These are phyloP conservation scores for Clathrospora elynae DNA, from an alignment of 2,329 filamentous ascomycete genomes.

Conservation along the genomic window DNA sequence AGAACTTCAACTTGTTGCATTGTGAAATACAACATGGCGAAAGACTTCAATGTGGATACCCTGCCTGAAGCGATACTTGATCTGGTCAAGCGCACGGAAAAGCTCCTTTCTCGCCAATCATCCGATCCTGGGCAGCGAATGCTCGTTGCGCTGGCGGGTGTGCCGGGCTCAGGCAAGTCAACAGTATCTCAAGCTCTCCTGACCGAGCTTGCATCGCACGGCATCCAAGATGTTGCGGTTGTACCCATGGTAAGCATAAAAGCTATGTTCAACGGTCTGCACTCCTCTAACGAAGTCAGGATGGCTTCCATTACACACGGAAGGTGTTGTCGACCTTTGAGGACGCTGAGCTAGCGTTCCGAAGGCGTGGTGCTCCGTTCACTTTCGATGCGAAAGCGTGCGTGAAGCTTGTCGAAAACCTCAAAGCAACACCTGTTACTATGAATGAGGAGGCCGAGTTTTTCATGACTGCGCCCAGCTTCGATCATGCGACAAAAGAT, in stretches of 20 bases:
- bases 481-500: conserved; percentile 35
- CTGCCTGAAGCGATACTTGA: conserved; percentile 21
- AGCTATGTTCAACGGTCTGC: background rate
- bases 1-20: background rate
- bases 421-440: conserved; percentile 27
- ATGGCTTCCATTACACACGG: conserved; percentile 35
- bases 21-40: conserved; percentile 12
- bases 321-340: conserved; percentile 23
- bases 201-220: conserved; percentile 24
- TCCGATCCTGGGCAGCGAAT: conserved; percentile 26
- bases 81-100: conserved; percentile 25
- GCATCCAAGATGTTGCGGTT: conserved; percentile 25
- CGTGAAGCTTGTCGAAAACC: conserved; percentile 19
- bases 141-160: conserved; percentile 35
- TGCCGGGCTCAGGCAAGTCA: conserved; percentile 36
- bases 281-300: conserved; percentile 18
- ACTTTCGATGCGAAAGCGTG: conserved; percentile 33
- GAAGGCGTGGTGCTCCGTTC: conserved; percentile 34
- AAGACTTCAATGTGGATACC: conserved; percentile 12
- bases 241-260: conserved; percentile 32
- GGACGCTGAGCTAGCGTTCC: conserved; percentile 27
- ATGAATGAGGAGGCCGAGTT: conserved; percentile 18
- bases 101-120: conserved; percentile 27
- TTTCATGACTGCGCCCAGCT: conserved; percentile 26
- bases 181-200: conserved; percentile 32